A percentile compares a stretch with the other conserved stretches of the same genome.
Conservation (phyloP, 768 basidiomycete species). For the Dioszegia aurantiaca region DNA sequence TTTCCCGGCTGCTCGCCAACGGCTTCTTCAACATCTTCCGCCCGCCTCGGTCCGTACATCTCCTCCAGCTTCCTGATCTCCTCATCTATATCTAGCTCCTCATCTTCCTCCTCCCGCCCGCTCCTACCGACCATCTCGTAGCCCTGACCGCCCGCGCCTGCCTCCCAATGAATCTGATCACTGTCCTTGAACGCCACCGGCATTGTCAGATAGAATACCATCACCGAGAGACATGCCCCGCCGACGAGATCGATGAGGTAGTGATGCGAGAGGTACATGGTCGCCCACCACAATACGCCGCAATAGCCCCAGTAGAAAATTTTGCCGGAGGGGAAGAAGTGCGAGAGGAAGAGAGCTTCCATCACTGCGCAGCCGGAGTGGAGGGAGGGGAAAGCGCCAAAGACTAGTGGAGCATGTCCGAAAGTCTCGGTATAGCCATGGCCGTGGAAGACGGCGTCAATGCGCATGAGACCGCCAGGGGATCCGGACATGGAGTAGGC, state of each 20-base stretch:
- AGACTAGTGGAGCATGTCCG: conserved; percentile 83
- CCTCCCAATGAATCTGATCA: conserved; percentile 53
- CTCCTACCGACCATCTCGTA: conserved; percentile 35
- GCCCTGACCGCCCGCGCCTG: conserved; percentile 16
- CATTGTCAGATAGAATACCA: conserved; percentile 82
- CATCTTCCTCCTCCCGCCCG: conserved; percentile 15
- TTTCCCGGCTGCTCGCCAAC: conserved; percentile 19
- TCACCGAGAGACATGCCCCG: conserved; percentile 83
- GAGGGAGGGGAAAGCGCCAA: conserved; percentile 93
- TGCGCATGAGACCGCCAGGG: conserved; percentile 85
- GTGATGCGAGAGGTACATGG: conserved; percentile 98
- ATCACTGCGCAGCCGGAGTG: conserved; percentile 88
- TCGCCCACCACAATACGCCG: conserved; percentile 88
- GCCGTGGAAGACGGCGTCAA: conserved; percentile 78
- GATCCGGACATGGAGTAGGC: conserved; percentile 89
- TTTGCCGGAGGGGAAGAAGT: conserved; percentile 79
- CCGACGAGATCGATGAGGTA: conserved; percentile 97
- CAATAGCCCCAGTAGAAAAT: conserved; percentile 77
- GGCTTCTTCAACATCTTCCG: conserved; percentile 18
- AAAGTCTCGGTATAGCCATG: conserved; percentile 76
- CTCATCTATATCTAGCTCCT: conserved; percentile 35
- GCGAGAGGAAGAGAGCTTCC: conserved; percentile 85
- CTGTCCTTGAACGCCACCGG: conserved; percentile 70
- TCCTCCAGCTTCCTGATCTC: conserved; percentile 51
- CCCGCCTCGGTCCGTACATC: conserved; percentile 13